phyloP scores from a whole-genome alignment of 2,329 filamentous ascomycete species.

The Monosporascus ibericus region DNA sequence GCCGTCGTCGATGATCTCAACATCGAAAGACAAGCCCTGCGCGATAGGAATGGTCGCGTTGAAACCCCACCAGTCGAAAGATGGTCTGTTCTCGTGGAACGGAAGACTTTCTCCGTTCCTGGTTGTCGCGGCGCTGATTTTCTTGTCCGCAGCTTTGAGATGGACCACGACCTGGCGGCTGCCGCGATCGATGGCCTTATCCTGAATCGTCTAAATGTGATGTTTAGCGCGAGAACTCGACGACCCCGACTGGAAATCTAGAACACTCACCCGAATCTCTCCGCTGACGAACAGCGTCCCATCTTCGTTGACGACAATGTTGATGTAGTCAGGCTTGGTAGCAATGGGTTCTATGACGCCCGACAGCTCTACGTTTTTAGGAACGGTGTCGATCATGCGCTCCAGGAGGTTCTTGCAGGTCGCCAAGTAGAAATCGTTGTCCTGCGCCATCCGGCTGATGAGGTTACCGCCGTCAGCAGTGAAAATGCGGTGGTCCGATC shows the following conservation, averaged over 20 bases:
- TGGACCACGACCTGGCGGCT: background rate
- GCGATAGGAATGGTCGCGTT: background rate
- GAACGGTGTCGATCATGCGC: conserved; percentile 24
- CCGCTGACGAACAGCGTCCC: conserved; percentile 13
- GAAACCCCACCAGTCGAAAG: background rate
- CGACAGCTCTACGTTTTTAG: conserved; percentile 12
- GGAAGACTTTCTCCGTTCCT: background rate
- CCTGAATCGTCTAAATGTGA: background rate
- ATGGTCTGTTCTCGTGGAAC: background rate
- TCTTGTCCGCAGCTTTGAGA: background rate
- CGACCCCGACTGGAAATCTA: no score
- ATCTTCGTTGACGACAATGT: conserved; percentile 15
- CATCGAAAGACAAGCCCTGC: background rate
- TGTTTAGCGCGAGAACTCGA: background rate
- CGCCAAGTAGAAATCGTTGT: conserved; percentile 15
- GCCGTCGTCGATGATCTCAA: background rate
- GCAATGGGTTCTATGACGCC: conserved; percentile 14
- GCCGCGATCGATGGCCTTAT: background rate
- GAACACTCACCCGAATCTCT: conserved; percentile 15
- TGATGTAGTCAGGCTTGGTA: conserved; percentile 22
- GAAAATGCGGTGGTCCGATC: conserved; percentile 23
- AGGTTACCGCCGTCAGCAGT: conserved; percentile 21
- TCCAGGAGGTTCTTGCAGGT: conserved; percentile 18
- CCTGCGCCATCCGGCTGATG: conserved; percentile 19
- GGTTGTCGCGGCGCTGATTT: background rate